These are phyloP conservation scores for Prosopis cineraria DNA, from an alignment of 306 rosid genomes.

Conservation along the genomic window DNA sequence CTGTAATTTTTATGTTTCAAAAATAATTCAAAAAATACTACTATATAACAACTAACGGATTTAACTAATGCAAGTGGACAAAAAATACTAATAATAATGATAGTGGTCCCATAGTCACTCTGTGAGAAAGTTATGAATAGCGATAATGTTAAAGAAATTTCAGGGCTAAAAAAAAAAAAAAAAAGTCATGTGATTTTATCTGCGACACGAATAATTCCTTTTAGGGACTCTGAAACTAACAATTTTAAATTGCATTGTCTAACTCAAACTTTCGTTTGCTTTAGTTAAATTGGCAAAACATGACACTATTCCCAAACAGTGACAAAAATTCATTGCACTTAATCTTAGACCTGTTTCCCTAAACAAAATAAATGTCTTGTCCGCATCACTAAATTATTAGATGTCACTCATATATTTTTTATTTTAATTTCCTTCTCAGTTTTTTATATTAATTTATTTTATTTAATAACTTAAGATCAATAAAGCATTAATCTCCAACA, in stretches of 20 bases:
- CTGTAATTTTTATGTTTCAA: neutral
- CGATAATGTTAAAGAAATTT: constrained; percentile 2
- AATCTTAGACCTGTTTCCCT: neutral
- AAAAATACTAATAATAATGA: neutral
- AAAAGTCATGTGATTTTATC: neutral
- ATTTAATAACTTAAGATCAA: no score
- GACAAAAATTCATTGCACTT: neutral
- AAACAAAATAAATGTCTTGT: neutral
- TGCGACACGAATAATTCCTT: neutral
- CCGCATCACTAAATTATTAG: neutral
- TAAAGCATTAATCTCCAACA: no score
- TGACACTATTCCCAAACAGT: neutral
- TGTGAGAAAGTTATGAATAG: neutral
- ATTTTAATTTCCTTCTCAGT: neutral
- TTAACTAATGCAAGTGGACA: constrained; percentile 3
- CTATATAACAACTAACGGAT: neutral
- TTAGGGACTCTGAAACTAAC: neutral
- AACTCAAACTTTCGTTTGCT: constrained; percentile 24
- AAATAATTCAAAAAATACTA: neutral
- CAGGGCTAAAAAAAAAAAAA: neutral
- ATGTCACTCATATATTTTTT: neutral
- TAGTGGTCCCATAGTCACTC: neutral
- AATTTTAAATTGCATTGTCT: constrained; percentile 13
- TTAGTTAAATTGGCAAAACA: constrained; percentile 3
- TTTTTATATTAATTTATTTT: neutral